phyloP scores from a whole-genome alignment of 1,139 yeast species.

The Magnusiomyces magnusii region DNA sequence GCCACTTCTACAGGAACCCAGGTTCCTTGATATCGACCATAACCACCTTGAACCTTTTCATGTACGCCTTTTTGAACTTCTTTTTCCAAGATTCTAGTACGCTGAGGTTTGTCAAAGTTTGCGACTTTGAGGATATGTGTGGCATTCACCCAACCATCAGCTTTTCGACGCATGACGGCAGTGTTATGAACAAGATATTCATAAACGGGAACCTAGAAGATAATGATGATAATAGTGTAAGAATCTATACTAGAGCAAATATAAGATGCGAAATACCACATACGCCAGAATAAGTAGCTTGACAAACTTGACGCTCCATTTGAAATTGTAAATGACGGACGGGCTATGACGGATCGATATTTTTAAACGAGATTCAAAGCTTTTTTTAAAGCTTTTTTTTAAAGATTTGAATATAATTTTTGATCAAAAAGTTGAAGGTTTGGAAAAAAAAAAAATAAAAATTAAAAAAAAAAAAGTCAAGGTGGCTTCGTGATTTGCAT shows the following conservation, averaged over 20 bases:
- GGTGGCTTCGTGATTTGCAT: background rate
- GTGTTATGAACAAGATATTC: constrained; percentile 76
- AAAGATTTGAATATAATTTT: too few relatives aligned
- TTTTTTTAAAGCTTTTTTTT: too few relatives aligned
- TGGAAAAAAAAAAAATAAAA: too few relatives aligned
- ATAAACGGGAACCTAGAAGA: constrained; percentile 60
- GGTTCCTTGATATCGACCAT: constrained; percentile 92
- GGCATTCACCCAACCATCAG: constrained; percentile 84
- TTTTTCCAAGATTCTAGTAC: constrained; percentile 77
- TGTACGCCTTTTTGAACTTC: constrained; percentile 79
- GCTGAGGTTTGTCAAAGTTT: constrained; percentile 73
- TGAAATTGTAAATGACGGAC: background rate
- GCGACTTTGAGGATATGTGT: constrained; percentile 87
- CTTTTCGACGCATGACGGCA: constrained; percentile 76
- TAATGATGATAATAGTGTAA: background rate
- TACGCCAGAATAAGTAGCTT: constrained; percentile 16
- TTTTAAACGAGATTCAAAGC: too few relatives aligned
- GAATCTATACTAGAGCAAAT: background rate
- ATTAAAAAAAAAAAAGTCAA: background rate
- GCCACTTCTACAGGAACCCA: constrained; percentile 76
- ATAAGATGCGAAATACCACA: background rate
- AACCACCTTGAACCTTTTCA: constrained; percentile 93
- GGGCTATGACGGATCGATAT: too few relatives aligned
- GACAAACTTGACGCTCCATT: constrained; percentile 11
- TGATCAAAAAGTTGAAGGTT: too few relatives aligned